A percentile compares a stretch with the other conserved stretches of the same genome.
These are phyloP conservation scores for Cladophialophora psammophila DNA, from an alignment of 2,329 filamentous ascomycete species.

Conservation along the genomic window DNA sequence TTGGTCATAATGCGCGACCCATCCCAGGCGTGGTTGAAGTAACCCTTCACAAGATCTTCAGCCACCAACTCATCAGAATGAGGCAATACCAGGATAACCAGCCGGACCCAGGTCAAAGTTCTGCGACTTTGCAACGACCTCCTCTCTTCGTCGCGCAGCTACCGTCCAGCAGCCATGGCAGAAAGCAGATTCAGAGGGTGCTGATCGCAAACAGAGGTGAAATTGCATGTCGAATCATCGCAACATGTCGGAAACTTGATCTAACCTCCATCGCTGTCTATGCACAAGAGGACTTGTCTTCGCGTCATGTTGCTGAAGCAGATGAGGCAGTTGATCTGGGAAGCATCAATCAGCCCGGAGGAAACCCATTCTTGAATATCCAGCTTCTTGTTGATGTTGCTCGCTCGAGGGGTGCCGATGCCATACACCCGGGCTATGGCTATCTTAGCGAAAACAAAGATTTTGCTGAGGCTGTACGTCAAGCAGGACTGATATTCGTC, in stretches of 20 bases:
- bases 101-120: background rate
- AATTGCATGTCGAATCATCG: conserved; percentile 44
- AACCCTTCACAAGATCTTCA: background rate
- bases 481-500: conserved; percentile 46
- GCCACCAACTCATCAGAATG: conserved; percentile 1
- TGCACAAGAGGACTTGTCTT: conserved; percentile 41
- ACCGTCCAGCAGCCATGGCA: conserved; percentile 3
- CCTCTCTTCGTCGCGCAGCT: conserved; percentile 28
- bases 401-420: conserved; percentile 39
- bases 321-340: conserved; percentile 45
- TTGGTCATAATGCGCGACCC: background rate
- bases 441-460: conserved; percentile 47
- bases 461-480: conserved; percentile 43
- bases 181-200: conserved; percentile 32
- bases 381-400: conserved; percentile 43
- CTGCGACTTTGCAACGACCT: conserved; percentile 13
- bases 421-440: conserved; percentile 48
- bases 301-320: conserved; percentile 44
- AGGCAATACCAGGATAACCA: background rate
- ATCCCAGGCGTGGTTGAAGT: background rate
- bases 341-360: conserved; percentile 34
- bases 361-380: conserved; percentile 45
- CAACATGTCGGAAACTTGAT: conserved; percentile 41
- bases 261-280: conserved; percentile 40
- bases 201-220: conserved; percentile 44